Evolutionary conservation across 2,329 filamentous ascomycete genomes (phyloP), one percentile per base, ranked within the genome.

Genomic region (Colletotrichum chlorophyti): DNA sequence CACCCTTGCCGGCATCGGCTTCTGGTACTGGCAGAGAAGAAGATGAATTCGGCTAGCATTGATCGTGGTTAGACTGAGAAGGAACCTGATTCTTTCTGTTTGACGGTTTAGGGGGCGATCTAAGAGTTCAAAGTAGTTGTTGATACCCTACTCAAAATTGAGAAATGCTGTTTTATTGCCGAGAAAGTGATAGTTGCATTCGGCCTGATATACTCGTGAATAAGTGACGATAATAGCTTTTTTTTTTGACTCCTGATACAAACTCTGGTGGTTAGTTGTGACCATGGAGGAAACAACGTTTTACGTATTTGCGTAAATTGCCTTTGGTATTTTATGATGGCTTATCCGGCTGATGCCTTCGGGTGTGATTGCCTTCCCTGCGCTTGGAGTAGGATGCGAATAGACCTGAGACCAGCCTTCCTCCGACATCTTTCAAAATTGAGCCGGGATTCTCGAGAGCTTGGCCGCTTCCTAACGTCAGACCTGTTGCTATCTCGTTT

Each of bases 371-470:
- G 45, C 58, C 10, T 73, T 61, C 27, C 72, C 70, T 2, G 64
- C 0, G 65, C 67, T 53, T 77, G 78, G 3, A 70, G 70, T n/a
- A 69, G 72, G 4, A 77, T 67, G 0, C 68, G 68, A 61, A 67
- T n/a, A 78, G 1, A 83, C 81, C 60, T 82, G 76, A 37, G 63
- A 64, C 77, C 76, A 80, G 4, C 77, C 78, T 54, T 79, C 78
- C 79, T 5, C 81, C 81, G 1, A 79, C 79, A 15, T 73, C 52
- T 27, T 70, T 73, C 5, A 83, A 65, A 8, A 64, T 66, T 2
- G 73, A 60, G 1, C 84, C 77, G 5, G 83, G 76, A 45, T 83
- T 84, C 1, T 63, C 65, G 63, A 84, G 83, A 0, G 79, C 76
- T 58, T 74, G 70, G 43, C 75, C 72, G 43, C 77, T 74, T 42